phyloP scores from a whole-genome alignment of 139 green algal genomes.

The Coelastrella sp. region DNA sequence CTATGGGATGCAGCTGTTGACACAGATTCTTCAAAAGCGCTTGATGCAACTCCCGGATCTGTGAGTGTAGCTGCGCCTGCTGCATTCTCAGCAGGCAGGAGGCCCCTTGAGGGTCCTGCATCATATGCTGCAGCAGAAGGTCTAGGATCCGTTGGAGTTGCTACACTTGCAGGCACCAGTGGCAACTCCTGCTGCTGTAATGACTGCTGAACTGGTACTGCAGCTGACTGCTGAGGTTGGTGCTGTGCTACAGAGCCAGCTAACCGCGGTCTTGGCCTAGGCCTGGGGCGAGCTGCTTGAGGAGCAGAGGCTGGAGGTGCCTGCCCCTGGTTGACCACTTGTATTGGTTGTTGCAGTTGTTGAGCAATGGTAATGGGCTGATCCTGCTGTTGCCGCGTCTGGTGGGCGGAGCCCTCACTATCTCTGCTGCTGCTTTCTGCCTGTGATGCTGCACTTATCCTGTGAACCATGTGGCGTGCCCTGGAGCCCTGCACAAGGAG shows the following conservation, averaged over 20 bases:
- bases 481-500: too few relatives aligned
- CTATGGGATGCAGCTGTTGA: neutral
- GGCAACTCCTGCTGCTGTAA: neutral
- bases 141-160: too few relatives aligned
- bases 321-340: too few relatives aligned
- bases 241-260: neutral
- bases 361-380: neutral
- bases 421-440: neutral
- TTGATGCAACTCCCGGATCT: neutral
- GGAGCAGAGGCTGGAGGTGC: neutral
- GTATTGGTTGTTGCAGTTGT: too few relatives aligned
- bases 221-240: neutral
- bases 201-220: neutral
- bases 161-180: too few relatives aligned
- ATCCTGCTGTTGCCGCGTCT: constrained; percentile 9
- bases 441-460: neutral
- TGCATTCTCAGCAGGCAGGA: too few relatives aligned
- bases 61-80: too few relatives aligned
- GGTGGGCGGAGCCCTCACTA: neutral
- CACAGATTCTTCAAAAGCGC: neutral
- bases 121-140: too few relatives aligned
- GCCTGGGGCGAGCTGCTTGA: neutral
- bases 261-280: neutral
- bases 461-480: too few relatives aligned
- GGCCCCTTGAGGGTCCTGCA: too few relatives aligned